Percentiles rank a stretch among this genome's conserved stretches.
Evolutionary conservation across 495 filamentous ascomycete species (phyloP).

Genomic region (Clavariopsis aquatica): DNA sequence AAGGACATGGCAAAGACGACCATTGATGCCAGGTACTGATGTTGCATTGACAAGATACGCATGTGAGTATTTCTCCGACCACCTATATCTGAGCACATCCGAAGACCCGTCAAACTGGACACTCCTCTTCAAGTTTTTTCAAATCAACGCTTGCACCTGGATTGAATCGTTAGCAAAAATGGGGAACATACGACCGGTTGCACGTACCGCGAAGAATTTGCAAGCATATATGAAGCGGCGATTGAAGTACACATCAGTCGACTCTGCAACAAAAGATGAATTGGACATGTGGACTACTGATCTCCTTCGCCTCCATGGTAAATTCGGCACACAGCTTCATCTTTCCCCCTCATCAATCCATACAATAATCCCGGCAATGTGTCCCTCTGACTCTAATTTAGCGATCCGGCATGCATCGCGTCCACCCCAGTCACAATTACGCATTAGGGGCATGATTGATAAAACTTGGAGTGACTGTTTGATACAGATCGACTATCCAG

Average conservation of each 20-base stretch:
- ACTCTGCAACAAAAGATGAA: not conserved
- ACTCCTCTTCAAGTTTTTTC: conserved; percentile 40
- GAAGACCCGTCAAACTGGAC: not conserved
- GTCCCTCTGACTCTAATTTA: not conserved
- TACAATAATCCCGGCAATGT: conserved; percentile 16
- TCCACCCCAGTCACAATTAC: too few species aligned
- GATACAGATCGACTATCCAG: too few species aligned
- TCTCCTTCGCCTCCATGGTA: conserved; percentile 14
- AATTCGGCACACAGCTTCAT: conserved; percentile 14
- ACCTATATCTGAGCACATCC: conserved; percentile 36
- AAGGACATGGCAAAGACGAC: conserved; percentile 35
- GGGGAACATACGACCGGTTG: conserved; percentile 39
- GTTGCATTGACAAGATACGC: conserved; percentile 41
- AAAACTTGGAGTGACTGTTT: too few species aligned
- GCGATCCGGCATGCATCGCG: too few species aligned
- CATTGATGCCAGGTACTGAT: conserved; percentile 6
- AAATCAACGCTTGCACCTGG: conserved; percentile 45
- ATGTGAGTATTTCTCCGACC: conserved; percentile 41
- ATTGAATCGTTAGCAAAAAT: conserved; percentile 44
- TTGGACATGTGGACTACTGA: conserved; percentile 16
- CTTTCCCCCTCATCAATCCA: conserved; percentile 17
- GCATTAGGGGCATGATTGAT: too few species aligned
- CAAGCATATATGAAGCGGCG: conserved; percentile 32
- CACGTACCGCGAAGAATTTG: conserved; percentile 41
- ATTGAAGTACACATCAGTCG: not conserved